phyloP scores from a whole-genome alignment of 805 yeast genomes.

The Teunomyces lycoperdinae region DNA sequence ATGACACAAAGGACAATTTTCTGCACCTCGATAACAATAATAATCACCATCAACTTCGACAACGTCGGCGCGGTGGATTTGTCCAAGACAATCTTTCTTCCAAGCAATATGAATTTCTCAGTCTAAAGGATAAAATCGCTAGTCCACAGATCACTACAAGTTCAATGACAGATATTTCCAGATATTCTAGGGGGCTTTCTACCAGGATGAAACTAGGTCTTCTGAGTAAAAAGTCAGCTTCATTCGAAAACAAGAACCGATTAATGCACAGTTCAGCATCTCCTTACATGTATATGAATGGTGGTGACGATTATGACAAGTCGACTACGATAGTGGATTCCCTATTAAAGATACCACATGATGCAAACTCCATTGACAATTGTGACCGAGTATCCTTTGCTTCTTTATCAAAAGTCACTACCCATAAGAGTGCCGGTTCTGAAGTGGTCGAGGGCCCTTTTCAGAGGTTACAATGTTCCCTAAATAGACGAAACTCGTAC shows the following conservation, averaged over 20 bases:
- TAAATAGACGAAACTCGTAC: constrained; percentile 36
- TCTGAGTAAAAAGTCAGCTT: constrained; percentile 17
- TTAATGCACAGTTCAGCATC: background rate
- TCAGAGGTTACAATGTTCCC: constrained; percentile 10
- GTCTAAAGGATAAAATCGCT: constrained; percentile 33
- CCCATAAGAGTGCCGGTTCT: constrained; percentile 2
- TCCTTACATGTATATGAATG: background rate
- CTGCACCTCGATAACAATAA: background rate
- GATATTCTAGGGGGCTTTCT: constrained; percentile 30
- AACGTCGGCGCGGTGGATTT: background rate
- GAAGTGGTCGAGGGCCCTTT: constrained; percentile 6
- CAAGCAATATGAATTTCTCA: constrained; percentile 25
- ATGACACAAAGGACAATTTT: background rate
- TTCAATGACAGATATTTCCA: constrained; percentile 17
- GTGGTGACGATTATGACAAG: background rate
- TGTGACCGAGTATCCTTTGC: background rate
- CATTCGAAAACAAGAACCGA: background rate
- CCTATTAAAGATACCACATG: constrained; percentile 16
- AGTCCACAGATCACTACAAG: constrained; percentile 13
- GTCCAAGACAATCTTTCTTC: constrained; percentile 1
- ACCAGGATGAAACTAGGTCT: constrained; percentile 34
- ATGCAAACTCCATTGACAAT: background rate
- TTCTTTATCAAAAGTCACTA: background rate
- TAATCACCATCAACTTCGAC: constrained; percentile 7
- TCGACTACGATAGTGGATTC: constrained; percentile 10